Percentiles rank a stretch among this genome's conserved stretches.
Conservation (phyloP, 208 protist species). For the Borovskyia barvae region DNA sequence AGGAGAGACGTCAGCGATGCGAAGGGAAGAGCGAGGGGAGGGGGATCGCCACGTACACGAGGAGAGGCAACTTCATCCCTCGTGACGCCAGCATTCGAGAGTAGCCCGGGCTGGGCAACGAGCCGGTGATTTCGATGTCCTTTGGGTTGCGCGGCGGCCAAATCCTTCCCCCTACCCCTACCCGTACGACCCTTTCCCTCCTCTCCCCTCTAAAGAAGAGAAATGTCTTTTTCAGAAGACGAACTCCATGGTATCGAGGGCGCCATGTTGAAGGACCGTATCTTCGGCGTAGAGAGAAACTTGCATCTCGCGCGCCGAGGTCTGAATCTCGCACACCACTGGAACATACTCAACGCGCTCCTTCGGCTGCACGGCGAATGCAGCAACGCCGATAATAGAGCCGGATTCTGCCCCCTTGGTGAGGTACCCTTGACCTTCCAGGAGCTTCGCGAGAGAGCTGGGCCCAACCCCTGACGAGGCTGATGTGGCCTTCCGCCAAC, state of each 20-base stretch:
- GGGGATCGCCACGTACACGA: too few species aligned
- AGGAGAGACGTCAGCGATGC: too few species aligned
- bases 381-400: constrained; percentile 46
- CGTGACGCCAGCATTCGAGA: too few species aligned
- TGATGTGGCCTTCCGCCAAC: constrained; percentile 23
- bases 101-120: too few species aligned
- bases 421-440: constrained; percentile 20
- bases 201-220: not conserved
- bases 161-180: too few species aligned
- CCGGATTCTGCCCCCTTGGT: constrained; percentile 9
- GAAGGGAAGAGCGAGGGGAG: too few species aligned
- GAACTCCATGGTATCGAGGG: constrained; percentile 27
- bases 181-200: too few species aligned
- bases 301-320: constrained; percentile 25
- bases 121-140: too few species aligned
- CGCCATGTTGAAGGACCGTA: constrained; percentile 27
- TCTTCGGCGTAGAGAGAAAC: constrained; percentile 38
- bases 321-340: constrained; percentile 48
- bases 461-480: constrained; percentile 2
- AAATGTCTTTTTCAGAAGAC: constrained; percentile 13
- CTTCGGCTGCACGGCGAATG: constrained; percentile 60
- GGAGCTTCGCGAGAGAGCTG: not conserved
- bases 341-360: constrained; percentile 59
- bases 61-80: too few species aligned
- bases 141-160: too few species aligned